These are phyloP conservation scores for Boletus coccyginus DNA, from an alignment of 768 basidiomycete genomes.

Conservation along the genomic window DNA sequence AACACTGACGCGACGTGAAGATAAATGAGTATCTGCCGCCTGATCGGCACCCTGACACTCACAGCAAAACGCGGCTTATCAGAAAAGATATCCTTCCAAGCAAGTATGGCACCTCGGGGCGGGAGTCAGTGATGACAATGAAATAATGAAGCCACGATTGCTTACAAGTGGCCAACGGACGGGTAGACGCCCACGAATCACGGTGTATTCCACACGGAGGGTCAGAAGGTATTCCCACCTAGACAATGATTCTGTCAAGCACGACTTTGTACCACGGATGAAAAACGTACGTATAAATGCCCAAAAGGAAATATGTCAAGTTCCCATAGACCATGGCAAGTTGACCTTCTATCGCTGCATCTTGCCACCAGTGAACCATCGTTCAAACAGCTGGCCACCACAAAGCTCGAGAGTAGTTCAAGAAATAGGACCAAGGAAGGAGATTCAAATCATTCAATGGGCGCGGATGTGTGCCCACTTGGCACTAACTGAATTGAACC, in stretches of 20 bases:
- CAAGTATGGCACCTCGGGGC: constrained; percentile 22
- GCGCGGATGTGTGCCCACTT: background rate
- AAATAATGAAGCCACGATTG: background rate
- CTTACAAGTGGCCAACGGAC: constrained; percentile 28
- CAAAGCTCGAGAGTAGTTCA: background rate
- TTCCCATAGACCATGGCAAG: constrained; percentile 1
- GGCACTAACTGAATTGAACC: background rate
- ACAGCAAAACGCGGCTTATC: constrained; percentile 14
- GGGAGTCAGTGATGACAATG: background rate
- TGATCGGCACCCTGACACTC: background rate
- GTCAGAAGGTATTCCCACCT: constrained; percentile 27
- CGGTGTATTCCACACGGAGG: constrained; percentile 17
- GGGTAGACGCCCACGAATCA: constrained; percentile 18
- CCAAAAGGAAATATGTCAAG: constrained; percentile 11
- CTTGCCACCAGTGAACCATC: constrained; percentile 20
- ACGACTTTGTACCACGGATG: background rate
- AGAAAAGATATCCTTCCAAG: constrained; percentile 19
- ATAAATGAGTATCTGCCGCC: background rate
- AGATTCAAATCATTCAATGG: background rate
- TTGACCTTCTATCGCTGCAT: constrained; percentile 3
- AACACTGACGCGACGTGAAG: background rate
- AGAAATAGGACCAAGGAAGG: background rate
- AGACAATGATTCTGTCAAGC: background rate
- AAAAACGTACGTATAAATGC: constrained; percentile 16
- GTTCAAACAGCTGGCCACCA: background rate